Evolutionary conservation across 345 rosid genomes (phyloP), one percentile per base, ranked within the genome.

Genomic region (Aegle marmelos): DNA sequence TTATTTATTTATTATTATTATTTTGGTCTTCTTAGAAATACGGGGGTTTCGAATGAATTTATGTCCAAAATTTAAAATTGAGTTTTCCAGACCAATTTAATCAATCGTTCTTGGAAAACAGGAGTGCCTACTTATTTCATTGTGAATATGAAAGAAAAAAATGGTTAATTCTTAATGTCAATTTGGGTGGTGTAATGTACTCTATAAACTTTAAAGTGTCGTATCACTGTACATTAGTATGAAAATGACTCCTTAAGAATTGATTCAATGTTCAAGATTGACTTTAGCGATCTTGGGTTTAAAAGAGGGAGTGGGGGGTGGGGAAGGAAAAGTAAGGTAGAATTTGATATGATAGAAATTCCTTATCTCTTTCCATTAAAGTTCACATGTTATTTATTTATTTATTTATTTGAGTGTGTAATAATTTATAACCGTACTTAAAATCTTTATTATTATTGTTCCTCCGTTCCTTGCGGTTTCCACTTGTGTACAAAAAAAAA

Each of bases 201-300:
- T 4, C 5, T 60, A 60, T 60, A 4, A 10, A 10, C 28, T 10
- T 60, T 13, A 5, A 25, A 4, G 9, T 59, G 25, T 8, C 25
- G 9, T 59, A 9, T 59, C 11, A 7, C 25, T 1, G 25, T 59
- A 2, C 31, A 60, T 8, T 17, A 28, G 6, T 22, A 14, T 58
- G 76, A 73, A 34, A 73, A 73, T 25, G 76, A 73, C 76, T 24
- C 4, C 25, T 13, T 13, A 13, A 41, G 53, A 24, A 41, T 73
- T 28, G 57, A 59, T 59, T 59, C 76, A 34, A 60, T 60, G 76
- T 59, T 64, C 11, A 14, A 17, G 39, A 21, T 7, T 64, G 41
- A 31, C 24, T 33, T 31, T 19, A 17, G 13, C 33, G 57, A 17
- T 50, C 1, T 50, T 14, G 56, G 22, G 5, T 7, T 16, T 8